phyloP scores from a whole-genome alignment of 108 stramenopile genomes.

The Cyclostephanos tholiformis region DNA sequence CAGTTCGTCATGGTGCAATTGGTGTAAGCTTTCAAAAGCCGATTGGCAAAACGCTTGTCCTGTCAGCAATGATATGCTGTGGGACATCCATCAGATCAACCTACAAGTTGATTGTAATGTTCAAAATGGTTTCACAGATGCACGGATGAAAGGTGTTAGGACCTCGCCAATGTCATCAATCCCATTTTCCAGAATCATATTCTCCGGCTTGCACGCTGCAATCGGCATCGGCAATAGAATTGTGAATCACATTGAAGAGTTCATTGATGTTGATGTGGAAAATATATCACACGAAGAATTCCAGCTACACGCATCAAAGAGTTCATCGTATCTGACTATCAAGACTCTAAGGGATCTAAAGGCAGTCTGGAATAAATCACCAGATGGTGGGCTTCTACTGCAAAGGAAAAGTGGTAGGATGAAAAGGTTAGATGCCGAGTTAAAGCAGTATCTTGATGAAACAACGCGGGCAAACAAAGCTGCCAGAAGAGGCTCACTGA shows the following conservation, averaged over 20 bases:
- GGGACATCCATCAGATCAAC: not conserved
- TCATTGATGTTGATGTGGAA: slow-evolving; percentile 8
- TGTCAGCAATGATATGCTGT: not conserved
- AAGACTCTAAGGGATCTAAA: not conserved
- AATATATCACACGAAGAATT: too few relatives aligned
- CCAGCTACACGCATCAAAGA: not conserved
- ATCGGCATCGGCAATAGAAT: slow-evolving; percentile 10
- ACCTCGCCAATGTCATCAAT: not conserved
- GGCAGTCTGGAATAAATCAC: not conserved
- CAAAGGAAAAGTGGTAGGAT: not conserved
- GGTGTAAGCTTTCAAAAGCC: not conserved
- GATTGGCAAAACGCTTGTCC: not conserved
- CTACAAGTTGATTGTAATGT: not conserved
- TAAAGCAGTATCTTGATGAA: not conserved
- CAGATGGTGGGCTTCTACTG: not conserved
- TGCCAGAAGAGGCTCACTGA: not conserved
- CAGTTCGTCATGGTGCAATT: slow-evolving; percentile 7
- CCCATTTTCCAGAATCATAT: slow-evolving; percentile 5
- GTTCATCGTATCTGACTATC: not conserved
- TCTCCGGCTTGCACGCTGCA: slow-evolving; percentile 5
- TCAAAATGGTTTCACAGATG: not conserved
- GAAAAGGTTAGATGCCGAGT: not conserved
- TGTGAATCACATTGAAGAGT: not conserved
- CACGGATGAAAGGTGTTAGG: not conserved
- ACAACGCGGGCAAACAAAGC: not conserved